phyloP scores from a whole-genome alignment of 2,329 filamentous ascomycete genomes.

The Fusarium subglutinans region DNA sequence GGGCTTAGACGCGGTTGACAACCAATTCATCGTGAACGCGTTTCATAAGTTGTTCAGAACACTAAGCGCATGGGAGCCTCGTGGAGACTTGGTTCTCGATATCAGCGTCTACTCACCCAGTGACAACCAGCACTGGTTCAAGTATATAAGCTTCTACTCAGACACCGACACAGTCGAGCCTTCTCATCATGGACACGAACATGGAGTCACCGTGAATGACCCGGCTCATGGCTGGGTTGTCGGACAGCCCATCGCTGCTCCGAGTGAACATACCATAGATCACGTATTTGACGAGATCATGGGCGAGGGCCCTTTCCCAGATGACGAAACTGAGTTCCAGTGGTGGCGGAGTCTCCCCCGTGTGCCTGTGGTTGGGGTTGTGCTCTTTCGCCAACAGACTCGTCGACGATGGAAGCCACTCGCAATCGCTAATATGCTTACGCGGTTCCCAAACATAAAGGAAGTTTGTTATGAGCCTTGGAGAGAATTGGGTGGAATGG shows the following conservation, averaged over 20 bases:
- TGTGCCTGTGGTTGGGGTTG: not conserved
- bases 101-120: not conserved
- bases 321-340: not conserved
- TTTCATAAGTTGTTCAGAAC: not conserved
- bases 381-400: not conserved
- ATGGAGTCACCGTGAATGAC: not conserved
- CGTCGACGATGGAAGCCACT: conserved; percentile 48
- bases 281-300: not conserved
- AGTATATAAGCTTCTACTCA: not conserved
- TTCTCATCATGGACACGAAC: not conserved
- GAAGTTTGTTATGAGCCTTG: conserved; percentile 53
- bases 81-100: not conserved
- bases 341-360: not conserved
- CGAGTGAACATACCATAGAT: accelerated
- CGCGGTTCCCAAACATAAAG: conserved; percentile 48
- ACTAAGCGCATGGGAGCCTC: not conserved
- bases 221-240: not conserved
- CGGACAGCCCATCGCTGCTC: not conserved
- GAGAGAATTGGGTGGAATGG: conserved; percentile 43
- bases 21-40: not conserved
- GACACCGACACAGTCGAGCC: not conserved
- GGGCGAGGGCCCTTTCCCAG: not conserved
- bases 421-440: conserved; percentile 46
- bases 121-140: not conserved
- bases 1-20: not conserved